phyloP scores from a whole-genome alignment of 805 yeast genomes.

The Wickerhamomyces rabaulensis region DNA sequence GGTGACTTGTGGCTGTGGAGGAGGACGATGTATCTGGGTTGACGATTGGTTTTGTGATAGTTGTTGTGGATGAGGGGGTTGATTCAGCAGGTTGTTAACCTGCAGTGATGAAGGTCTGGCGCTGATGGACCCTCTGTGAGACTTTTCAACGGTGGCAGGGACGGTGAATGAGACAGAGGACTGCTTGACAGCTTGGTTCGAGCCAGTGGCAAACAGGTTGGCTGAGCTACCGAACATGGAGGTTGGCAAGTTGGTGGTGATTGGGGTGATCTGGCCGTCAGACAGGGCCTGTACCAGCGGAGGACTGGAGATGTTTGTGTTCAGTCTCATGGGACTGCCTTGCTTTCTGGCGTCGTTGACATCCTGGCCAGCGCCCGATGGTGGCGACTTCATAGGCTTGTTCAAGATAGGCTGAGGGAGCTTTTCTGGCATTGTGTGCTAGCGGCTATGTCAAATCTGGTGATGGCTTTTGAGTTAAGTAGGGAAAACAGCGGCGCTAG shows the following conservation, averaged over 20 bases:
- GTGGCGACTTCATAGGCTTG: constrained; percentile 5
- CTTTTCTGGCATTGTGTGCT: constrained; percentile 4
- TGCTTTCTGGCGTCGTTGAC: background rate
- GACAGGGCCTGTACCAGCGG: background rate
- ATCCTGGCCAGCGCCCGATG: background rate
- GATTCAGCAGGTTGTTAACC: constrained; percentile 14
- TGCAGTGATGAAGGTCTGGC: constrained; percentile 43
- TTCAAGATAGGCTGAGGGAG: constrained; percentile 11
- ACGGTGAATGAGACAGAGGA: constrained; percentile 42
- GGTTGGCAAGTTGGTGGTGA: background rate
- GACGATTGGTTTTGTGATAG: constrained; percentile 4
- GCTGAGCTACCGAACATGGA: background rate
- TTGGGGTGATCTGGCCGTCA: background rate
- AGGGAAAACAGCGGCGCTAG: background rate
- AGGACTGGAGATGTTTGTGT: background rate
- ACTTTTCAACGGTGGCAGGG: constrained; percentile 35
- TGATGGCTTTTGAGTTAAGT: background rate
- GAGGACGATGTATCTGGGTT: background rate
- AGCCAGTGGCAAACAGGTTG: background rate
- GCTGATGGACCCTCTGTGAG: constrained; percentile 54
- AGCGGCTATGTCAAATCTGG: background rate
- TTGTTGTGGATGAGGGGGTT: constrained; percentile 15
- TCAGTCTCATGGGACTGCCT: constrained; percentile 1
- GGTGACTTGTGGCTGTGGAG: constrained; percentile 1
- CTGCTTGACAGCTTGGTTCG: constrained; percentile 1